phyloP scores from a whole-genome alignment of 345 rosid species.

The Raphanus raphanistrum region DNA sequence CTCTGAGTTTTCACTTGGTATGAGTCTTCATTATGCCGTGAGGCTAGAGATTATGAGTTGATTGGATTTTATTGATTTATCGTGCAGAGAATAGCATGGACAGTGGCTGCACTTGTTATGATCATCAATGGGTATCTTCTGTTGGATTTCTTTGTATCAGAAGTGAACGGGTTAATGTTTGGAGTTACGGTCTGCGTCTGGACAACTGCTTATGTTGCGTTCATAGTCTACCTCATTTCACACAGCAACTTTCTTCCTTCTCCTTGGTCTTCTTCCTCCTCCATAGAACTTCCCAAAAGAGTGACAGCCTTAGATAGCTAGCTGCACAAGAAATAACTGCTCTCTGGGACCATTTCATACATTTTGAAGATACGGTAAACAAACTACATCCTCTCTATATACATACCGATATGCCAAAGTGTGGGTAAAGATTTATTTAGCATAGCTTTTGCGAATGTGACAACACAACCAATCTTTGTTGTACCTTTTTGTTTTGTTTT shows the following conservation, averaged over 20 bases:
- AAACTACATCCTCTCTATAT: constrained; percentile 17
- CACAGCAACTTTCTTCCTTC: constrained; percentile 48
- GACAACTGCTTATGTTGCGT: constrained; percentile 65
- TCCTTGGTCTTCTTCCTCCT: constrained; percentile 38
- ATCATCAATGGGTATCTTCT: constrained; percentile 80
- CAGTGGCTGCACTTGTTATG: constrained; percentile 76
- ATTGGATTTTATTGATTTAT: constrained; percentile 10
- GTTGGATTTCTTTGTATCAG: constrained; percentile 74
- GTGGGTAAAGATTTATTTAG: constrained; percentile 15
- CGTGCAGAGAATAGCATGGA: constrained; percentile 78
- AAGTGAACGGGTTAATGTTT: constrained; percentile 64
- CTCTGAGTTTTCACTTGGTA: background rate
- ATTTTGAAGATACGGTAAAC: constrained; percentile 18
- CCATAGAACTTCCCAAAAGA: constrained; percentile 52
- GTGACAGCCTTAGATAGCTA: constrained; percentile 26
- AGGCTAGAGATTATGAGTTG: background rate
- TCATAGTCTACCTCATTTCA: constrained; percentile 64
- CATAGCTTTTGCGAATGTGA: constrained; percentile 28
- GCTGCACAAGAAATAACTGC: constrained; percentile 27
- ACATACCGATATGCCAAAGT: constrained; percentile 9
- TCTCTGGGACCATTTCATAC: too few relatives aligned
- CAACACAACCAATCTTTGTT: constrained; percentile 24
- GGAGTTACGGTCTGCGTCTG: constrained; percentile 51
- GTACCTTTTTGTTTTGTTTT: constrained; percentile 21
- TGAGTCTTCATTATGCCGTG: background rate